phyloP scores from a whole-genome alignment of 805 yeast species.

The Barnettozyma wickerhamii region DNA sequence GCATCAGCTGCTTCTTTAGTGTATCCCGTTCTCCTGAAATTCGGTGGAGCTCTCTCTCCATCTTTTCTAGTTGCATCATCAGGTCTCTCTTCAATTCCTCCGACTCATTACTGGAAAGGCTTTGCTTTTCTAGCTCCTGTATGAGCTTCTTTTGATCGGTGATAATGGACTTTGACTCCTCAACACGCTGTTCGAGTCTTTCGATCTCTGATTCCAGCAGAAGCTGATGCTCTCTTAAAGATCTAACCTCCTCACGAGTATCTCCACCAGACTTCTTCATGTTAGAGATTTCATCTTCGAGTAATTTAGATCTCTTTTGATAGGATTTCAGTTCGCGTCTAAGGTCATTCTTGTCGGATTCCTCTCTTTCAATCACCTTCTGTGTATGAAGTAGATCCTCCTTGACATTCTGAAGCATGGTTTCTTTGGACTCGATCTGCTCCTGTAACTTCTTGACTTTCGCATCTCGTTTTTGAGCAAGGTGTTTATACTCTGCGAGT shows the following conservation, averaged over 20 bases:
- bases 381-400: slow-evolving; percentile 6
- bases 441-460: slow-evolving; percentile 13
- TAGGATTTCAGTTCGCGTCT: slow-evolving; percentile 5
- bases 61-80: slow-evolving; percentile 20
- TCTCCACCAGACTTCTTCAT: slow-evolving; percentile 10
- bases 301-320: slow-evolving; percentile 8
- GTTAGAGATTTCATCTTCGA: slow-evolving; percentile 11
- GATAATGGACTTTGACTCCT: slow-evolving; percentile 21
- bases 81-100: slow-evolving; percentile 13
- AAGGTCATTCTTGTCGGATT: slow-evolving; percentile 4
- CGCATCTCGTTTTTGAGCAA: slow-evolving; percentile 14
- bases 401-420: background rate
- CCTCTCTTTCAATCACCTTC: slow-evolving; percentile 1
- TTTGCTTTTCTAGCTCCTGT: slow-evolving; percentile 20
- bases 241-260: slow-evolving; percentile 7
- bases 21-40: slow-evolving; percentile 26
- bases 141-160: slow-evolving; percentile 20
- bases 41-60: slow-evolving; percentile 24
- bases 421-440: slow-evolving; percentile 4
- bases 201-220: slow-evolving; percentile 17
- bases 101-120: slow-evolving; percentile 17
- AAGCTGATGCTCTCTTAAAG: slow-evolving; percentile 8
- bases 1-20: slow-evolving; percentile 18
- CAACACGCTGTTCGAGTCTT: slow-evolving; percentile 12
- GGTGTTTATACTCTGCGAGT: slow-evolving; percentile 11